Evolutionary conservation across 1,284 basidiomycete genomes (phyloP).

Genomic region (Prillingera fragicola): DNA sequence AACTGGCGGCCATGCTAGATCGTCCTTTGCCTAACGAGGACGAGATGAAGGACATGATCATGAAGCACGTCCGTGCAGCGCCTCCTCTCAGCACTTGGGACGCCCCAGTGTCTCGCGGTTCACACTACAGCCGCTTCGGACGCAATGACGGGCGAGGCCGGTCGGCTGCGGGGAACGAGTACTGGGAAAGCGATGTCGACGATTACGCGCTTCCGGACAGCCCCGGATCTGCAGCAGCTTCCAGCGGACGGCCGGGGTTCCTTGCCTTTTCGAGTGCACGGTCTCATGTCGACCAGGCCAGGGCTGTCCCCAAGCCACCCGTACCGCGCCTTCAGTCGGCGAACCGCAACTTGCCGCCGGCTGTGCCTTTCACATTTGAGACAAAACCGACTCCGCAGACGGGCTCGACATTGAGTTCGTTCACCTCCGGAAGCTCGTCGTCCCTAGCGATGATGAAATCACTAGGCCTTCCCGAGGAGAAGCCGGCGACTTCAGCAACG

Average conservation of each 20-base stretch:
- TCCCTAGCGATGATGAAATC: constrained; percentile 38
- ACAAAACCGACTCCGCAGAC: no score
- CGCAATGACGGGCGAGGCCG: constrained; percentile 33
- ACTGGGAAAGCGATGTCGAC: constrained; percentile 43
- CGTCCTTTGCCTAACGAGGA: constrained; percentile 30
- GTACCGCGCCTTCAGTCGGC: constrained; percentile 28
- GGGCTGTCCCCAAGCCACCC: constrained; percentile 21
- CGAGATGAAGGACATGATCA: constrained; percentile 33
- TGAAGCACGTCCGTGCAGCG: constrained; percentile 39
- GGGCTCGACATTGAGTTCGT: no score
- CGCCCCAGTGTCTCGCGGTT: constrained; percentile 30
- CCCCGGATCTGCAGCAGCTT: constrained; percentile 12
- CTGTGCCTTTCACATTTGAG: constrained; percentile 40
- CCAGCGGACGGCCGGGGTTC: constrained; percentile 11
- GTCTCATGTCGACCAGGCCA: constrained; percentile 6
- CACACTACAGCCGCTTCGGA: constrained; percentile 34
- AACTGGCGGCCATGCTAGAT: constrained; percentile 31
- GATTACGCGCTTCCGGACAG: constrained; percentile 41
- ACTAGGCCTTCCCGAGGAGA: constrained; percentile 5
- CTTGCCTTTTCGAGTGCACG: constrained; percentile 11
- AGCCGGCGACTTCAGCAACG: constrained; percentile 13
- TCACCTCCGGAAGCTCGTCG: constrained; percentile 24
- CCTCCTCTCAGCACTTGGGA: constrained; percentile 44
- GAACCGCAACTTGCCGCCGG: constrained; percentile 31
- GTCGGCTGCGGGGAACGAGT: constrained; percentile 40